Percentiles rank a stretch among this genome's conserved stretches.
These are phyloP conservation scores for Verruconis gallopava DNA, from an alignment of 2,329 filamentous ascomycete species.

Conservation along the genomic window DNA sequence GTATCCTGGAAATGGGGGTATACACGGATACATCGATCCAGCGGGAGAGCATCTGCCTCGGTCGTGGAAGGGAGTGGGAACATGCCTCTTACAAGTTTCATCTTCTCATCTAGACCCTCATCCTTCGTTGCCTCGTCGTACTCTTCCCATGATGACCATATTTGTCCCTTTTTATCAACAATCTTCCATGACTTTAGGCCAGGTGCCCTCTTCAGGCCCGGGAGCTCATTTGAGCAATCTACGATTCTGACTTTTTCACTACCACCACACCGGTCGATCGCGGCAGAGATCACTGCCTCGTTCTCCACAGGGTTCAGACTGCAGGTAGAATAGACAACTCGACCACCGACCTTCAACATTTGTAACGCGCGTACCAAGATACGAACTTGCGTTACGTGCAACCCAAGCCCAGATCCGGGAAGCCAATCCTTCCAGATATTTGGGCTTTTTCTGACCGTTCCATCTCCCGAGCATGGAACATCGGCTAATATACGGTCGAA, in stretches of 20 bases:
- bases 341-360: constrained; percentile 88
- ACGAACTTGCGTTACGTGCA: constrained; percentile 75
- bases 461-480: constrained; percentile 93
- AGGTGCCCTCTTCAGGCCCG: constrained; percentile 59
- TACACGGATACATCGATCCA: constrained; percentile 84
- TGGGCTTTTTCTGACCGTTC: constrained; percentile 83
- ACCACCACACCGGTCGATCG: constrained; percentile 83
- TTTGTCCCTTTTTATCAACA: constrained; percentile 70
- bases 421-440: constrained; percentile 94
- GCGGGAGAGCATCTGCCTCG: constrained; percentile 49
- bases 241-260: constrained; percentile 67
- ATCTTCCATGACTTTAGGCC: constrained; percentile 79
- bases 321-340: constrained; percentile 95
- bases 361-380: constrained; percentile 88
- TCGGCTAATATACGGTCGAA: constrained; percentile 95
- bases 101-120: constrained; percentile 47
- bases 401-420: constrained; percentile 71
- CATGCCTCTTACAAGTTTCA: constrained; percentile 66
- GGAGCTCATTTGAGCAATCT: constrained; percentile 68
- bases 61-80: constrained; percentile 53
- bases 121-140: constrained; percentile 57
- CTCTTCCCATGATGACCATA: constrained; percentile 73
- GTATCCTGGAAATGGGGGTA: constrained; percentile 95
- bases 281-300: constrained; percentile 77
- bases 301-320: constrained; percentile 99